Evolutionary conservation across 2,329 filamentous ascomycete genomes (phyloP), one percentile per base, ranked within the genome.

Genomic region (Sclerotinia spermophila): DNA sequence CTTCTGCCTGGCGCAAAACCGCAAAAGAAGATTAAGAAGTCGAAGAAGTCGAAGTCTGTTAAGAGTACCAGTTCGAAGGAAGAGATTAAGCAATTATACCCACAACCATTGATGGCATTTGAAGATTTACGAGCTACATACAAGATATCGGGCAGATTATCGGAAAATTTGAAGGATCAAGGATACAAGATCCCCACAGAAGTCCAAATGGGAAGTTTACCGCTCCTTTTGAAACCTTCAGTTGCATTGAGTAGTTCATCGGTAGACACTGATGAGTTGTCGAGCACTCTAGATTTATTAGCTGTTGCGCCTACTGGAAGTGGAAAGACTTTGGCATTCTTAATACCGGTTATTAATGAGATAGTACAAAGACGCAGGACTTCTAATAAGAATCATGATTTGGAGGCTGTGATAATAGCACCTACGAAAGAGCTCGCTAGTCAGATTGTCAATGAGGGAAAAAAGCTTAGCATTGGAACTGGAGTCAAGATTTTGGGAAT

Each of bases 271-370:
- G 73, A 73, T 70, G 69, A 72, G 58, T 80, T 81, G 30, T 65
- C 45, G 13, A 56, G 62, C 11, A 68, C 75, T 60, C 83, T 95
- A 6, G 90, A 99, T 82, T 88, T 99, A 53, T 81, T 99, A 73
- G 92, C 93, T 0, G 89, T 98, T 58, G 96, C 96, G 4, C 96
- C 96, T 1, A 99, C 96, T 0, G 96, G 96, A 35, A 98, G 95
- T 79, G 96, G 96, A 59, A 99, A 99, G 84, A 99, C 96, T 0
- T 84, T 99, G 73, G 93, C 94, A 27, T 99, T 97, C 77, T 81
- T 98, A 76, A 92, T 99, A 56, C 94, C 95, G 0, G 86, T 94
- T 4, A 89, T 99, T 76, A 91, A 97, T 78, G 86, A 87, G 60
- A 89, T 97, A 56, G 83, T 92, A 75, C 84, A 86, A 72, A 82